A percentile compares a stretch with the other conserved stretches of the same genome.
phyloP scores from a whole-genome alignment of 2,329 filamentous ascomycete genomes.

The Dissoconium aciculare region DNA sequence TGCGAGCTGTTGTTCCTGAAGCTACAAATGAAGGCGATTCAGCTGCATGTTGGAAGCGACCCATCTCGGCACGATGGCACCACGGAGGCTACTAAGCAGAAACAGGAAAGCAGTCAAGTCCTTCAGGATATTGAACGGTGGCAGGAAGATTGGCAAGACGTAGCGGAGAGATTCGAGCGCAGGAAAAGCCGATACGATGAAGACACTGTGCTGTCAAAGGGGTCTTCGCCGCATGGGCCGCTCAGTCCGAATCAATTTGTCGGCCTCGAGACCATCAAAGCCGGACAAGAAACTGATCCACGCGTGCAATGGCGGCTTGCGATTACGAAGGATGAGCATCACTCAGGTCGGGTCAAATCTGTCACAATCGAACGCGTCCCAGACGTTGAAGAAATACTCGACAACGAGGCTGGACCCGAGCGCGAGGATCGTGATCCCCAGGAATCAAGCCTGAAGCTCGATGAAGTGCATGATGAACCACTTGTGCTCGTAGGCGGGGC shows the following conservation, averaged over 20 bases:
- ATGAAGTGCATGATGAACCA: constrained; percentile 8
- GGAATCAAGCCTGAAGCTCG: too few species aligned
- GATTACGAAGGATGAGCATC: constrained; percentile 13
- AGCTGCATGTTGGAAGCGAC: constrained; percentile 20
- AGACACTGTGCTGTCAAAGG: too few species aligned
- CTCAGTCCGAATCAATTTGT: constrained; percentile 6
- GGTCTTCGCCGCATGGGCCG: constrained; percentile 8
- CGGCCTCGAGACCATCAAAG: constrained; percentile 5
- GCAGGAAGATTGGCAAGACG: constrained; percentile 24
- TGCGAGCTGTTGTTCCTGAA: constrained; percentile 27
- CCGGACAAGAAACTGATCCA: constrained; percentile 7
- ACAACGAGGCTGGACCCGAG: too few species aligned
- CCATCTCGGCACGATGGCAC: constrained; percentile 9
- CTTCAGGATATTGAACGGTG: constrained; percentile 22
- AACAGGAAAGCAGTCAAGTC: constrained; percentile 12
- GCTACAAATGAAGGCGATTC: constrained; percentile 26
- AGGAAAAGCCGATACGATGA: constrained; percentile 20
- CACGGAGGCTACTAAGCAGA: constrained; percentile 7
- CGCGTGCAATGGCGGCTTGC: constrained; percentile 17
- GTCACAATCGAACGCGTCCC: constrained; percentile 16
- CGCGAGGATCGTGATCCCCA: too few species aligned
- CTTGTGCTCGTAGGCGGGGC: neutral
- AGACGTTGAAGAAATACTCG: constrained; percentile 9
- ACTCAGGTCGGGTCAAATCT: constrained; percentile 14
- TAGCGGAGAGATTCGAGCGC: constrained; percentile 20